Evolutionary conservation across 1,139 yeast species (phyloP), one percentile per base, ranked within the genome.

Genomic region (Geotrichum aggregatum): DNA sequence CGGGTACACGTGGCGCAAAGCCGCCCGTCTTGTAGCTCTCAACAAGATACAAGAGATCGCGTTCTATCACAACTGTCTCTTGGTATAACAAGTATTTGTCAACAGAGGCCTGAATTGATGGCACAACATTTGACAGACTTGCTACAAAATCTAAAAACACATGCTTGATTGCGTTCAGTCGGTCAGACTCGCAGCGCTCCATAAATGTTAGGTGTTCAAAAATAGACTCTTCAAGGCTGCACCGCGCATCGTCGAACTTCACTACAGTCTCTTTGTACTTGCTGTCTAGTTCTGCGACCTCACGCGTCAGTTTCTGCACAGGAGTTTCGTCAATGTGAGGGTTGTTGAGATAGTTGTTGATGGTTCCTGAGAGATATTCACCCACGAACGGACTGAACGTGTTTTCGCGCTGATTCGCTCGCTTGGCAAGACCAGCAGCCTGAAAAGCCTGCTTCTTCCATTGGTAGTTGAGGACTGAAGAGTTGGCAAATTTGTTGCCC

Each of bases 171-270:
- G 94, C 94, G 59, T 78, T 77, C 56, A 86, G 73, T 58, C 96
- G 76, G 68, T 88, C 96, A 46, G 79, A 69, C 70, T 88, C 96
- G 69, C 95, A 86, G 59, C 84, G 78, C 66, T 87, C 94, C 87
- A 88, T 82, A 65, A 84, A 84, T 16, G 83, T 71, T 53, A 84
- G 74, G 63, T 87, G 94, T 59, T 84, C 91, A 71, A 85, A 78
- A 51, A 85, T 75, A 26, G 79, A 63, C 63, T 86, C 95, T 67
- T 88, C 96, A 52, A 86, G 74, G 49, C 79, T 80, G 65, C 95
- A 85, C 57, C 95, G 77, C 19, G 79, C 66, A 42, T 75, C 74
- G 63, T 89, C 96, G 57, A 86, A 72, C 44, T 77, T 80, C 43
- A 73, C 69, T 7, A 87, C 82, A 49, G 77, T 75, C 36, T 72